Percentiles rank a stretch among this genome's conserved stretches.
Evolutionary conservation across 2,329 filamentous ascomycete species (phyloP).

Genomic region (Pseudocercospora fijiensis): DNA sequence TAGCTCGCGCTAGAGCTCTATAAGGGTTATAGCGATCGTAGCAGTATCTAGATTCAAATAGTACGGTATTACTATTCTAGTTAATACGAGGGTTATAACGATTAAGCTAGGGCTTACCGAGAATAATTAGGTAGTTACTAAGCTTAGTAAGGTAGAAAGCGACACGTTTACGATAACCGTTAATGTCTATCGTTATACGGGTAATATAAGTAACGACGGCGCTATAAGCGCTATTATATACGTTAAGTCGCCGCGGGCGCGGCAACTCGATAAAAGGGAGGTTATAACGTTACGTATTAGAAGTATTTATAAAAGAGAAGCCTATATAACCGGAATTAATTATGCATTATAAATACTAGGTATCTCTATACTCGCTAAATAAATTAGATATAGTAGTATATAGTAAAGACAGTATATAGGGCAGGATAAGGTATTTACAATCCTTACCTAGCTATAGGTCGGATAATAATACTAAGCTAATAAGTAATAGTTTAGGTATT

Average conservation of each 20-base stretch:
- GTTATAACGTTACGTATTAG: not conserved
- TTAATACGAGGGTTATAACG: not conserved
- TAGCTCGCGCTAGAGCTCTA: not conserved
- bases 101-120: not conserved
- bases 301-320: not conserved
- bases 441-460: not conserved
- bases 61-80: not conserved
- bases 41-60: not conserved
- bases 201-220: not conserved
- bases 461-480: not conserved
- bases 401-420: not conserved
- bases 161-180: not conserved
- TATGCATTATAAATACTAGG: not conserved
- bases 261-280: not conserved
- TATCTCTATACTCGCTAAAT: slow-evolving; percentile 1
- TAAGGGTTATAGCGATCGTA: not conserved
- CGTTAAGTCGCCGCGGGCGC: not conserved
- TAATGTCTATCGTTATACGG: not conserved
- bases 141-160: not conserved
- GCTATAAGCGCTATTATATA: not conserved
- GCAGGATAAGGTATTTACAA: not conserved
- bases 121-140: not conserved
- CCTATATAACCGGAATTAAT: not conserved
- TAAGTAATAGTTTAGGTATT: not conserved
- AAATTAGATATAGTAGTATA: not conserved